Conservation (phyloP, 495 filamentous ascomycete genomes). For the Trichoderma gamsii region DNA sequence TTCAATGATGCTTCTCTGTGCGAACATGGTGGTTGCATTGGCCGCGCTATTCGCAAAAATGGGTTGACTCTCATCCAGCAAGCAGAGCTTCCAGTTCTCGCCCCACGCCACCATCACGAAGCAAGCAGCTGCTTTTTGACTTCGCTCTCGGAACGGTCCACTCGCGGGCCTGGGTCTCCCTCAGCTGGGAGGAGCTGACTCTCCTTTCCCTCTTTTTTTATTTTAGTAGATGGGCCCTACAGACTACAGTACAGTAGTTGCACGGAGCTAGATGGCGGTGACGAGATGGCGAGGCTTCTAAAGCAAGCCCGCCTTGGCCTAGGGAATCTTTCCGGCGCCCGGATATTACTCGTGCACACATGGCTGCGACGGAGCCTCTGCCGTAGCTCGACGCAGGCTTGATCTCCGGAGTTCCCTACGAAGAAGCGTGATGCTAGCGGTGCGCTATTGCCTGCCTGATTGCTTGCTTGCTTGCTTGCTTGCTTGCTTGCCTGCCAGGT, state of each 20-base stretch:
- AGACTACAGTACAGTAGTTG: too few species aligned
- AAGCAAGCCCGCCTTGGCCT: neutral
- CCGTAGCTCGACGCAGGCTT: neutral
- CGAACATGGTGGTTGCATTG: neutral
- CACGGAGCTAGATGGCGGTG: neutral
- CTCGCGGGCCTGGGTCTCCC: neutral
- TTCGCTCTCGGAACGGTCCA: constrained; percentile 8
- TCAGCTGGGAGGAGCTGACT: neutral
- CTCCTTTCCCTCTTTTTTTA: neutral
- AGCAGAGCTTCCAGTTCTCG: neutral
- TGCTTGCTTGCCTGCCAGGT: neutral
- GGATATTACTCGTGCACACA: neutral
- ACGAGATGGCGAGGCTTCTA: constrained; percentile 6
- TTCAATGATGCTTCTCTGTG: neutral
- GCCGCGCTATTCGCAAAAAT: neutral
- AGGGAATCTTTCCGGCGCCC: constrained; percentile 1
- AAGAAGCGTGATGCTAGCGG: neutral
- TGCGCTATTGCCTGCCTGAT: constrained; percentile 4
- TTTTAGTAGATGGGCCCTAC: too few species aligned
- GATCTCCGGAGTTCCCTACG: neutral
- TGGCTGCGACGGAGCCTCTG: neutral
- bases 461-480: neutral
- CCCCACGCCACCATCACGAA: neutral
- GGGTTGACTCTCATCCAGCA: too few species aligned
- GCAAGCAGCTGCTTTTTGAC: neutral